Conservation (phyloP, 2,329 filamentous ascomycete species). For the Cadophora sp. region DNA sequence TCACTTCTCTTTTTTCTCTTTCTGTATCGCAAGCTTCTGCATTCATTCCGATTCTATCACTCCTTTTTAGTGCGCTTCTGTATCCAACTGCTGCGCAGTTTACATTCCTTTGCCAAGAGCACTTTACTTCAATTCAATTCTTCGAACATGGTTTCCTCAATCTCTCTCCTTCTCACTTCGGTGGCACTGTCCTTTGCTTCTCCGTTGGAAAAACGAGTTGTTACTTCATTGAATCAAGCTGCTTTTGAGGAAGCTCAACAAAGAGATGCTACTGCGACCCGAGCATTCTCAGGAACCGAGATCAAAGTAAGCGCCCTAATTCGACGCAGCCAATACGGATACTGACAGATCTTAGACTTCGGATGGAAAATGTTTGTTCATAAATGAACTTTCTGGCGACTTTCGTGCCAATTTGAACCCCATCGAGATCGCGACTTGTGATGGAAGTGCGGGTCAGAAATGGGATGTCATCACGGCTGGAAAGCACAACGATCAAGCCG, state of each 20-base stretch:
- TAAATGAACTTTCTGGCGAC: constrained; percentile 53
- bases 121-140: constrained; percentile 24
- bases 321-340: background rate
- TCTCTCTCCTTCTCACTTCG: constrained; percentile 36
- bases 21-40: constrained; percentile 14
- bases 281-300: constrained; percentile 49
- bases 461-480: constrained; percentile 57
- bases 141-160: constrained; percentile 33
- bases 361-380: constrained; percentile 51
- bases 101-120: constrained; percentile 35
- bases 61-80: constrained; percentile 15
- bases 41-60: constrained; percentile 19
- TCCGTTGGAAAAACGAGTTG: constrained; percentile 41
- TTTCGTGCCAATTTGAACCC: constrained; percentile 54
- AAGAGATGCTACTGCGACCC: constrained; percentile 51
- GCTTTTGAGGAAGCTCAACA: constrained; percentile 53
- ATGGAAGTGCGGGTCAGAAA: constrained; percentile 49
- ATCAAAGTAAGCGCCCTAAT: constrained; percentile 48
- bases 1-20: constrained; percentile 16
- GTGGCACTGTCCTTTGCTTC: constrained; percentile 35
- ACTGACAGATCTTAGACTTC: constrained; percentile 46
- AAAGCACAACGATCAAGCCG: constrained; percentile 56
- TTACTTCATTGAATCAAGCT: constrained; percentile 48
- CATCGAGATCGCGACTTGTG: constrained; percentile 51
- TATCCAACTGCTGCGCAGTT: constrained; percentile 36